phyloP scores from a whole-genome alignment of 1,284 basidiomycete genomes.

The Ganoderma meredithae region DNA sequence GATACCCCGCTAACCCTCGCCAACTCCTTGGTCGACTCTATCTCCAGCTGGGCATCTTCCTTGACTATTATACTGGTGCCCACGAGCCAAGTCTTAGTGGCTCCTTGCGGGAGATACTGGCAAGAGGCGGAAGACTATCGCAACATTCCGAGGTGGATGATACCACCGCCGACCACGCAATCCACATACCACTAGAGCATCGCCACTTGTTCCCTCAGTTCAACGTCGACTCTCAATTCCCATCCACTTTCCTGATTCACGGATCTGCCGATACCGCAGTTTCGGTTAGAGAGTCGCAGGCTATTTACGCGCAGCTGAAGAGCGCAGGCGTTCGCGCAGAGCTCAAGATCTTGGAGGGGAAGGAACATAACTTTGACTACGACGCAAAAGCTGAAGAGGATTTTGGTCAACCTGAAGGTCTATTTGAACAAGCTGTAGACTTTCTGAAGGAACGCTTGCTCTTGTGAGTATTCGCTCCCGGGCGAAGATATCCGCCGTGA shows the following conservation, averaged over 20 bases:
- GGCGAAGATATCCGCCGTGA: background rate
- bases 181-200: constrained; percentile 48
- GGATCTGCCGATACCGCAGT: constrained; percentile 64
- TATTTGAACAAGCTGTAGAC: constrained; percentile 46
- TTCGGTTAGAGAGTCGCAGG: constrained; percentile 52
- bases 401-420: constrained; percentile 37
- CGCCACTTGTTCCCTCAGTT: constrained; percentile 62
- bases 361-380: constrained; percentile 68
- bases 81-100: constrained; percentile 61
- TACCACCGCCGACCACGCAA: background rate
- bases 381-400: constrained; percentile 48
- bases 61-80: constrained; percentile 69
- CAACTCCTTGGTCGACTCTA: constrained; percentile 66
- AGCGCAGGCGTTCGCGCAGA: constrained; percentile 47
- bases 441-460: constrained; percentile 38
- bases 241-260: constrained; percentile 62
- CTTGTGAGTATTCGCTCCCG: background rate
- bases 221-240: constrained; percentile 51
- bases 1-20: constrained; percentile 66
- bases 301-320: constrained; percentile 49
- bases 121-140: background rate
- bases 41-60: constrained; percentile 61
- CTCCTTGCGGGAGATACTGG: constrained; percentile 41
- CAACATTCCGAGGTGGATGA: background rate
- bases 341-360: constrained; percentile 52